Evolutionary conservation across 163 green algal species (phyloP), one percentile per base, ranked within the genome.

Genomic region (Prototheca stagnorum): DNA sequence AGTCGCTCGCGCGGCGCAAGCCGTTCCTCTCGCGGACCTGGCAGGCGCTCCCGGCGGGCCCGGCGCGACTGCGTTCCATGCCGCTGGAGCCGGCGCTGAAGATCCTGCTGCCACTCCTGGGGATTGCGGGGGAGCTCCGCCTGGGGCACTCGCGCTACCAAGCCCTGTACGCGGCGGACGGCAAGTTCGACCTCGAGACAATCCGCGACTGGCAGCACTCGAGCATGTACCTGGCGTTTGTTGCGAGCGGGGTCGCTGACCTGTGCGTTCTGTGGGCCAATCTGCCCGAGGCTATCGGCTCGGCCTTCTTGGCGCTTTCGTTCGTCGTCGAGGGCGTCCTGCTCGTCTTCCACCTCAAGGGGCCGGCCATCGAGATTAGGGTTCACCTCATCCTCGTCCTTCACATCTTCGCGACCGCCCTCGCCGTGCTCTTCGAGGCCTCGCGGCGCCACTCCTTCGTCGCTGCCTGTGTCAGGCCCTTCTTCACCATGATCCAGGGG

Each of bases 191-290:
- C 5, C 37, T 57, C 11, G 59, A 65, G 27, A 62, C 80, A 45
- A 40, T 81, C 12, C 73, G 80, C 36, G 68, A 81, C 35, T 81
- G 70, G 70, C 67, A 74, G 53, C 62, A 78, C 45, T 68, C 62
- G 7, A 44, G 55, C 21, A 81, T 81, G 72, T 81, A 80, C 39
- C n/a, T 53, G 5, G 50, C 57, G 7, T 78, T 80, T 43, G 53
- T 73, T 19, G 27, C 61, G 3, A 73, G 62, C 28, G 72, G 72
- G 2, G 16, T 57, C 16, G 59, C 78, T 17, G 72, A 81, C 51
- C 47, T 81, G 45, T 7, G 2, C 41, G 20, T 14, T 19, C 5
- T 16, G 27, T 46, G 24, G 1, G 26, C 1, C 20, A 11, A 21
- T 20, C 35, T 50, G 12, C 22, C 35, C 23, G 39, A 24, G 2